Percentiles rank a stretch among this genome's conserved stretches.
Conservation (phyloP, 1,139 yeast genomes). For the Suhomyces ambrosiae region DNA sequence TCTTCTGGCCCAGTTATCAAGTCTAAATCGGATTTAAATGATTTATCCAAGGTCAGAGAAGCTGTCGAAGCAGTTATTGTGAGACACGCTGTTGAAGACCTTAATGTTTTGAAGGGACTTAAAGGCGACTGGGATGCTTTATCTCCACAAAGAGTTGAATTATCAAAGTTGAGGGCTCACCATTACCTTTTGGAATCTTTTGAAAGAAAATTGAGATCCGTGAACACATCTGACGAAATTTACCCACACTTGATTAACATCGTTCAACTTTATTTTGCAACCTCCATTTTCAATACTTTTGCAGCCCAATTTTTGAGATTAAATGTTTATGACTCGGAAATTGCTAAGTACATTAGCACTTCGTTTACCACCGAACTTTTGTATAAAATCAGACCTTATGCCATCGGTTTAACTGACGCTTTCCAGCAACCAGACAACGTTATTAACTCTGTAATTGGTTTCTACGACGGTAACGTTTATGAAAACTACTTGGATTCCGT, state of each 20-base stretch:
- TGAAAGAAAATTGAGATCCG: slow-evolving; percentile 18
- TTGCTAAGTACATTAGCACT: slow-evolving; percentile 36
- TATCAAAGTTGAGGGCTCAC: slow-evolving; percentile 29
- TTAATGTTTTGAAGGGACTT: slow-evolving; percentile 31
- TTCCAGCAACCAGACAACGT: slow-evolving; percentile 50
- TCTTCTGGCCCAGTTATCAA: slow-evolving; percentile 9
- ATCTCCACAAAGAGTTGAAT: slow-evolving; percentile 28
- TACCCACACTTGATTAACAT: slow-evolving; percentile 25
- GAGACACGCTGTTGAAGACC: slow-evolving; percentile 27
- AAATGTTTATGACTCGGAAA: slow-evolving; percentile 35
- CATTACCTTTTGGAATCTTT: slow-evolving; percentile 29
- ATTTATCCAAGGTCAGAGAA: slow-evolving; percentile 17
- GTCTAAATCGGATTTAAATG: slow-evolving; percentile 16
- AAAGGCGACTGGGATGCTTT: slow-evolving; percentile 39
- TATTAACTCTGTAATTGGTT: slow-evolving; percentile 47
- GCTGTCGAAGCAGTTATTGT: slow-evolving; percentile 30
- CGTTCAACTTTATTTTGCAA: slow-evolving; percentile 26
- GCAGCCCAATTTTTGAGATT: slow-evolving; percentile 45
- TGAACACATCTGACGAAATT: slow-evolving; percentile 19
- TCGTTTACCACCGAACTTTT: slow-evolving; percentile 38
- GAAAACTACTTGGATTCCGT: slow-evolving; percentile 48
- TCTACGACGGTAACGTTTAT: slow-evolving; percentile 48
- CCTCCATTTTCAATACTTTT: slow-evolving; percentile 38
- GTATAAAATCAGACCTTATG: slow-evolving; percentile 45
- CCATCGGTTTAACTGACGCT: slow-evolving; percentile 49